Percentiles rank a stretch among this genome's conserved stretches.
These are phyloP conservation scores for Fusarium pseudonygamai DNA, from an alignment of 2,329 filamentous ascomycete species.

Conservation along the genomic window DNA sequence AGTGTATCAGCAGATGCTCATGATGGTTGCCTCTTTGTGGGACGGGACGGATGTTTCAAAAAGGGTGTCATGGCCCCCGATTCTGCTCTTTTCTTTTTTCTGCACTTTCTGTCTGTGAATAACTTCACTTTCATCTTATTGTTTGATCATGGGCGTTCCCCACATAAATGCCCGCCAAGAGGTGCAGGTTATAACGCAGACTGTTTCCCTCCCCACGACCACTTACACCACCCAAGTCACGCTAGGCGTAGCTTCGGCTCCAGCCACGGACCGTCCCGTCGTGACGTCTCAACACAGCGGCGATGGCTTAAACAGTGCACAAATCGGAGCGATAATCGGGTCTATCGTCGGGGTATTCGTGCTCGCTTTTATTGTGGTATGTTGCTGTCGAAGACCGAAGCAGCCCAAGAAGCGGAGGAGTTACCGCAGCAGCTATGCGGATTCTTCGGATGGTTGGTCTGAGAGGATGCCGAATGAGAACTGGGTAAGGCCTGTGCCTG, in stretches of 20 bases:
- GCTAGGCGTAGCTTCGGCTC: slow-evolving; percentile 30
- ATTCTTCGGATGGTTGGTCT: slow-evolving; percentile 22
- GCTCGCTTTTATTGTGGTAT: slow-evolving; percentile 47
- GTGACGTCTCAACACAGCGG: slow-evolving; percentile 23
- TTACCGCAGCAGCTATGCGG: slow-evolving; percentile 25
- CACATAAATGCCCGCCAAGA: slow-evolving; percentile 40
- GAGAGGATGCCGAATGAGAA: slow-evolving; percentile 10
- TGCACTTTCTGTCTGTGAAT: slow-evolving; percentile 33
- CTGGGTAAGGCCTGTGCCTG: slow-evolving; percentile 20
- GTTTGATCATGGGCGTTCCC: slow-evolving; percentile 15
- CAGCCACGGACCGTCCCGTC: slow-evolving; percentile 22
- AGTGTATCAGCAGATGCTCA: slow-evolving; percentile 36
- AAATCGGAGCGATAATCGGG: slow-evolving; percentile 55
- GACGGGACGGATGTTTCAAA: slow-evolving; percentile 31
- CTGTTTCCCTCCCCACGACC: slow-evolving; percentile 46
- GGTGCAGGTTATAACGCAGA: slow-evolving; percentile 50
- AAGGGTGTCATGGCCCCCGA: slow-evolving; percentile 23
- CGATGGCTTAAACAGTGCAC: slow-evolving; percentile 45
- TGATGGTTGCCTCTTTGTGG: slow-evolving; percentile 34
- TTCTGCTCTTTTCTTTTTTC: background rate
- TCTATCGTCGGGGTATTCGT: slow-evolving; percentile 51
- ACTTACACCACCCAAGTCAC: slow-evolving; percentile 52
- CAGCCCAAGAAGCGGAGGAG: background rate
- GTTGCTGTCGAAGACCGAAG: slow-evolving; percentile 42
- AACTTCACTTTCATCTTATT: slow-evolving; percentile 15